Conservation (phyloP, 169 alveolate species). For the Theileria parva region DNA sequence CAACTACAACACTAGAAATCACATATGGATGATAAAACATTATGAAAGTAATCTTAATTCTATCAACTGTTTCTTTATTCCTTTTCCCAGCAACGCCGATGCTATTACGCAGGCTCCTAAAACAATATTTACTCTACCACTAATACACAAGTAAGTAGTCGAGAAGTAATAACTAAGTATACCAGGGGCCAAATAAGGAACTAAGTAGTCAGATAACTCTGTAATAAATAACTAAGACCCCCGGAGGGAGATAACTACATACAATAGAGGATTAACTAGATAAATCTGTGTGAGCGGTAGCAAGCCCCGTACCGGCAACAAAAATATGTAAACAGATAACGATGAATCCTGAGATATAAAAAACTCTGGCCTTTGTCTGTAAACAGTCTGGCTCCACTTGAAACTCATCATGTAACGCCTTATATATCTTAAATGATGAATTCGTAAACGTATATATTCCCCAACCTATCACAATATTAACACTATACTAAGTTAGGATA, state of each 20-base stretch:
- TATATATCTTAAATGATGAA: constrained; percentile 68
- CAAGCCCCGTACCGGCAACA: constrained; percentile 38
- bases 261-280: too few species aligned
- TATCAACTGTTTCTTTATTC: constrained; percentile 40
- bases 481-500: constrained; percentile 41
- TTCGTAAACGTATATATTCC: constrained; percentile 63
- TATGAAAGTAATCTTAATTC: constrained; percentile 40
- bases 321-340: constrained; percentile 62
- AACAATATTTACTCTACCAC: background rate
- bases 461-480: constrained; percentile 36
- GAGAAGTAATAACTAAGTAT: background rate
- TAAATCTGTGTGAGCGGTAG: too few species aligned
- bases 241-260: background rate
- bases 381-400: constrained; percentile 66
- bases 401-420: constrained; percentile 51
- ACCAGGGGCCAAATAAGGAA: too few species aligned
- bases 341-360: constrained; percentile 58
- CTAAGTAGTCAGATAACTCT: too few species aligned
- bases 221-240: background rate
- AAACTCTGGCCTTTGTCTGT: constrained; percentile 63
- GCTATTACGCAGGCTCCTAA: constrained; percentile 36
- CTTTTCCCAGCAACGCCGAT: constrained; percentile 45
- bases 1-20: too few species aligned
- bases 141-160: too few species aligned
- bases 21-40: background rate